Base-by-base conservation (phyloP, 2,329 filamentous ascomycete genomes). In the Botrytis deweyae region DNA sequence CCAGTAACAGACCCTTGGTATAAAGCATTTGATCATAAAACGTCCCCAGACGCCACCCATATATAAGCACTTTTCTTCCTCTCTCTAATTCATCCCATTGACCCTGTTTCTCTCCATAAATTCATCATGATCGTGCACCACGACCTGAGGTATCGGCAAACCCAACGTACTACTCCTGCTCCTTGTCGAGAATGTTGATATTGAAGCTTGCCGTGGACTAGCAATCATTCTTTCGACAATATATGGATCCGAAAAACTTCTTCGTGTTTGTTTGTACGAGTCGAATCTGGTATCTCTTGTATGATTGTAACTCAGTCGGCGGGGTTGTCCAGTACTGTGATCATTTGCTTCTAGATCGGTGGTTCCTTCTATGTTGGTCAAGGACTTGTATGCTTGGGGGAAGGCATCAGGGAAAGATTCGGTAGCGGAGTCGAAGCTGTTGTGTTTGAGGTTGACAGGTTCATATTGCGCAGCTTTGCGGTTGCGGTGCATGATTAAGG, bases 81-180 rank as follows among this genome's bases (percentile, higher is more conserved):
- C 22, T 40, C 33, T 40, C 29, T 70, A 64, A 36, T 36, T 52
- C 36, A 38, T 9, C 14, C 52, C 36, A 44, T 14, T 18, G 42
- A 33, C 74, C 44, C 58, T 72, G 36, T 72, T 75, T 10, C 46
- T 66, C 25, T 77, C 75, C 74, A 78, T 75, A 72, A 67, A 75
- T 1, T 70, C 74, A 74, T 78, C 77, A 74, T 78, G 75, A 73
- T 78, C 74, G 61, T 78, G 44, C 7, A 79, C 74, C 52, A 72
- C 38, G 6, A 79, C 75, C 44, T 71, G 42, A 1, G 78, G 78
- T 36, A 78, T 59, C 36, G 49, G 36, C 6, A 69, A 42, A 25
- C 16, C 68, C 40, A 58, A 73, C 52, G 69, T 52, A 61, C 70
- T 69, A 61, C 62, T 73, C 52, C 55, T 59, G 36, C 67, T 72